phyloP scores from a whole-genome alignment of 2,329 filamentous ascomycete species.

The Aspergillus sp. region DNA sequence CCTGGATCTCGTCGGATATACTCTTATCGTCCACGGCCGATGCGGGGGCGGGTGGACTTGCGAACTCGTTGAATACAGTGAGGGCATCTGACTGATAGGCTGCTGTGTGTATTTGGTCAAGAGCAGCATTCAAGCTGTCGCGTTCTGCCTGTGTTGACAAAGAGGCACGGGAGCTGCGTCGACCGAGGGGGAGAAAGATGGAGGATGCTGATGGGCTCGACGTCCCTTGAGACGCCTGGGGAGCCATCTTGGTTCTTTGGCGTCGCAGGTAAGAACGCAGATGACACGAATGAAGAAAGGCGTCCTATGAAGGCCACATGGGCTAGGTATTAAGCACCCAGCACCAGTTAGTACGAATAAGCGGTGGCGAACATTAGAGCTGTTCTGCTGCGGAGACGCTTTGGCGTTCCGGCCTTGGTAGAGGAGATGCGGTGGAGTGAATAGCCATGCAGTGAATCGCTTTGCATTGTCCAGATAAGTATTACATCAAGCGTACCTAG shows the following conservation, averaged over 20 bases:
- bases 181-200: constrained; percentile 45
- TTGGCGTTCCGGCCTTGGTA: constrained; percentile 11
- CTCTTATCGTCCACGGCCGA: constrained; percentile 67
- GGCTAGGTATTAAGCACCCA: constrained; percentile 1
- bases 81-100: constrained; percentile 82
- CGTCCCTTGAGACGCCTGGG: constrained; percentile 37
- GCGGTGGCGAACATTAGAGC: constrained; percentile 16
- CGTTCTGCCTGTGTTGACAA: constrained; percentile 61
- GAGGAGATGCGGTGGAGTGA: constrained; percentile 11
- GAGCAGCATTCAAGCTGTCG: constrained; percentile 71
- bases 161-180: constrained; percentile 52
- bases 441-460: constrained; percentile 15
- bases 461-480: constrained; percentile 15
- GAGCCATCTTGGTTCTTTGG: constrained; percentile 31
- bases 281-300: not conserved
- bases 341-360: constrained; percentile 9
- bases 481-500: not conserved
- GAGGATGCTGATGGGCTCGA: constrained; percentile 47
- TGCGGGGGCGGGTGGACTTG: constrained; percentile 61
- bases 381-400: constrained; percentile 18
- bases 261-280: not conserved
- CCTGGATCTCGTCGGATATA: constrained; percentile 72
- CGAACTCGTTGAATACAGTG: constrained; percentile 93
- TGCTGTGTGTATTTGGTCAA: constrained; percentile 84
- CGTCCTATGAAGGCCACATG: not conserved